These are phyloP conservation scores for Macrocybe gigantea DNA, from an alignment of 768 basidiomycete species.

Conservation along the genomic window DNA sequence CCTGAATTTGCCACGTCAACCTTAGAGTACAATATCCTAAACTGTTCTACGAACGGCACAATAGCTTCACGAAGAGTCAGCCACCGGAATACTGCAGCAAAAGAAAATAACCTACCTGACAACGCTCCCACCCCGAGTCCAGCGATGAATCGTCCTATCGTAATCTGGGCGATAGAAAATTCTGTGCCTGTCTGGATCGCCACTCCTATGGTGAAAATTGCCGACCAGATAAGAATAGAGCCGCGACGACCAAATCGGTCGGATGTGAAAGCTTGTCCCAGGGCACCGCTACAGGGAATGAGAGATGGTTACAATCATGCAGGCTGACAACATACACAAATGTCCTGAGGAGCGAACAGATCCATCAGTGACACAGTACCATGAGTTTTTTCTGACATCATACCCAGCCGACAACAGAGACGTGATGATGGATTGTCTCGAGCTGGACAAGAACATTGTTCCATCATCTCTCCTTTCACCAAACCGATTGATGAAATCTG, in stretches of 20 bases:
- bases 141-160: slow-evolving; percentile 68
- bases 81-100: neutral
- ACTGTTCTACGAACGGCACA: slow-evolving; percentile 35
- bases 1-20: slow-evolving; percentile 10
- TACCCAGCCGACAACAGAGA: slow-evolving; percentile 74
- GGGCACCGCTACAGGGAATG: slow-evolving; percentile 40
- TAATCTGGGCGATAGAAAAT: slow-evolving; percentile 57
- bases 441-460: slow-evolving; percentile 44
- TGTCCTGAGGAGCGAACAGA: slow-evolving; percentile 26
- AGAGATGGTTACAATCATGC: slow-evolving; percentile 7
- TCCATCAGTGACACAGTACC: neutral
- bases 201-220: slow-evolving; percentile 64
- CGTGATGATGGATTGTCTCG: slow-evolving; percentile 72
- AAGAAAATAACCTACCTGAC: slow-evolving; percentile 40
- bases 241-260: slow-evolving; percentile 68
- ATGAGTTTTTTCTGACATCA: slow-evolving; percentile 9
- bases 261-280: slow-evolving; percentile 69
- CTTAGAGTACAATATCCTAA: neutral
- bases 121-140: slow-evolving; percentile 75
- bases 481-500: slow-evolving; percentile 67
- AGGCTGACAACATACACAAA: slow-evolving; percentile 35
- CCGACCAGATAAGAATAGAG: slow-evolving; percentile 73
- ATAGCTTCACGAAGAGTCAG: slow-evolving; percentile 27
- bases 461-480: slow-evolving; percentile 48
- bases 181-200: slow-evolving; percentile 65